Evolutionary conservation across 176 grass and related monocot genomes (phyloP).

Genomic region (Carex scoparia): DNA sequence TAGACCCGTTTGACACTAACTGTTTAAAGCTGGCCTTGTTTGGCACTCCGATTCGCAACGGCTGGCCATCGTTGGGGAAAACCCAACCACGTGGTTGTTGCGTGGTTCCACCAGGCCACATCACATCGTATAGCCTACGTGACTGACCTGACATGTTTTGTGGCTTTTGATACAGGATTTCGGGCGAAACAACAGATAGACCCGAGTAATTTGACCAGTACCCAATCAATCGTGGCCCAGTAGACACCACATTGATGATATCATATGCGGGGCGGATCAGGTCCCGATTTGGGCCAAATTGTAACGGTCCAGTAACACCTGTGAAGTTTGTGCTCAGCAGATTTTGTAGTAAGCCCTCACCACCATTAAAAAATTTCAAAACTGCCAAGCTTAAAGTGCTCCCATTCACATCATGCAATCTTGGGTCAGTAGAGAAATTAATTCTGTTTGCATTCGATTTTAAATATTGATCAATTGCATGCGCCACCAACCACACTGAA

Average conservation of each 20-base stretch:
- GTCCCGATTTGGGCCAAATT: conserved; percentile 51
- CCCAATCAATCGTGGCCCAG: conserved; percentile 46
- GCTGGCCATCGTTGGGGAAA: conserved; percentile 62
- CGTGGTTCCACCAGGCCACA: conserved; percentile 51
- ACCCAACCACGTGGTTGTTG: conserved; percentile 60
- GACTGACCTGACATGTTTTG: conserved; percentile 42
- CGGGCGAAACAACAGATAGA: conserved; percentile 54
- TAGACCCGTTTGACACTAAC: conserved; percentile 42
- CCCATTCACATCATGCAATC: conserved; percentile 41
- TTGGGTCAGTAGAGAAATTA: conserved; percentile 58
- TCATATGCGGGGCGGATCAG: conserved; percentile 64
- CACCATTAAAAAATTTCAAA: conserved; percentile 55
- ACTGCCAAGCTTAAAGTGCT: conserved; percentile 51
- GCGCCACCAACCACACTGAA: conserved; percentile 65
- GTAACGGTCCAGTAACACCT: conserved; percentile 51
- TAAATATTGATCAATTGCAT: conserved; percentile 55
- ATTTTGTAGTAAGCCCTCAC: conserved; percentile 53
- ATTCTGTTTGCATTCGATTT: conserved; percentile 31
- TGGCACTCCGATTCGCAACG: conserved; percentile 71
- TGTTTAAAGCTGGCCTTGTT: conserved; percentile 71
- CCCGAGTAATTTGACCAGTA: conserved; percentile 79
- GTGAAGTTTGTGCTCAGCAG: conserved; percentile 69
- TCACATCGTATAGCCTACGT: conserved; percentile 37
- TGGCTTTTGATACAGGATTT: conserved; percentile 52
- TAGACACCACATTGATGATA: conserved; percentile 49